phyloP scores from a whole-genome alignment of 2,329 filamentous ascomycete species.

The Drechmeria coniospora region DNA sequence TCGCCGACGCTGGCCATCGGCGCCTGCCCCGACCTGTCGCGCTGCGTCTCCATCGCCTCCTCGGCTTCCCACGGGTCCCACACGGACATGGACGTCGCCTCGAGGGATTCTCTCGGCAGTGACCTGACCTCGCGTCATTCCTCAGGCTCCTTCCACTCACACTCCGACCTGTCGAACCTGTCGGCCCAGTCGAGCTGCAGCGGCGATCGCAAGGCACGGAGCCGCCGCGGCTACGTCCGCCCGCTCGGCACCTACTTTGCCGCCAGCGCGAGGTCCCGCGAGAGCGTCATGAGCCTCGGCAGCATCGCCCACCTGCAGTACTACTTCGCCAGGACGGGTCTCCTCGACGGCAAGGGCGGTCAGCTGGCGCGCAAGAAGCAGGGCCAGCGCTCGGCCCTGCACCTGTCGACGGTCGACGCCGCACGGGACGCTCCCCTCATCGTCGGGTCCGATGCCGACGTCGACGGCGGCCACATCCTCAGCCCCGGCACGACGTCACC shows the following conservation, averaged over 20 bases:
- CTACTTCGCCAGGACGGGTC: slow-evolving; percentile 88
- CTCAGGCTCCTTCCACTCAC: slow-evolving; percentile 38
- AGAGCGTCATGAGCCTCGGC: slow-evolving; percentile 90
- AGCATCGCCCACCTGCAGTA: slow-evolving; percentile 97
- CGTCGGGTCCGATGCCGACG: slow-evolving; percentile 35
- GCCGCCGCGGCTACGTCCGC: slow-evolving; percentile 74
- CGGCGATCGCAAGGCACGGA: slow-evolving; percentile 25
- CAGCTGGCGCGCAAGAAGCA: slow-evolving; percentile 63
- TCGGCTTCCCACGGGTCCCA: slow-evolving; percentile 42
- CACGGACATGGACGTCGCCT: slow-evolving; percentile 30
- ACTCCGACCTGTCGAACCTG: slow-evolving; percentile 23
- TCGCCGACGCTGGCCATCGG: slow-evolving; percentile 48
- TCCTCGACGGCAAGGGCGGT: slow-evolving; percentile 85
- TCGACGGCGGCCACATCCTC: slow-evolving; percentile 43
- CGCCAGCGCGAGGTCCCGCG: slow-evolving; percentile 72
- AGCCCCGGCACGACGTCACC: slow-evolving; percentile 22
- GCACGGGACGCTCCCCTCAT: slow-evolving; percentile 19
- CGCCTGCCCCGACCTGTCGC: slow-evolving; percentile 41
- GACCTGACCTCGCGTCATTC: slow-evolving; percentile 41
- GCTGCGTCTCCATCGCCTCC: slow-evolving; percentile 48
- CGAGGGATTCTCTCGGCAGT: slow-evolving; percentile 41
- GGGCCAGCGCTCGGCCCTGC: slow-evolving; percentile 40
- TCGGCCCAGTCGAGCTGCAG: slow-evolving; percentile 33
- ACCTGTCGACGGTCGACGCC: slow-evolving; percentile 36
- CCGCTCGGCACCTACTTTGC: slow-evolving; percentile 82